These are phyloP conservation scores for Crithidia thermophila DNA, from an alignment of 208 protist genomes.

Conservation along the genomic window DNA sequence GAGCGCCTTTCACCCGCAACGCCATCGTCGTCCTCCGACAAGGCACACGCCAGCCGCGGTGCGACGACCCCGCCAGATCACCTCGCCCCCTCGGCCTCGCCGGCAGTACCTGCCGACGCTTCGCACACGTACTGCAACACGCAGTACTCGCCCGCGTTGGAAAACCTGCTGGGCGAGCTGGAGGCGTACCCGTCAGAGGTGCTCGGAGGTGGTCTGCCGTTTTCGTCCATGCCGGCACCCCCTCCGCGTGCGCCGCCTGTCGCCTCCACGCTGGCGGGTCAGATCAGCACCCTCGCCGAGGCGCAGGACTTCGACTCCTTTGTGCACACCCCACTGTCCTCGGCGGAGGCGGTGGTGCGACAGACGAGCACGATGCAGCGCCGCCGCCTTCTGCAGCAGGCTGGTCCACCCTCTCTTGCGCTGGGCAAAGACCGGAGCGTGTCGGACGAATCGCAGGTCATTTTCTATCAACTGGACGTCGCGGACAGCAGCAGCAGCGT, in stretches of 20 bases:
- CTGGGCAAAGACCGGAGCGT: too few relatives aligned
- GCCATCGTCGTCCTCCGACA: background rate
- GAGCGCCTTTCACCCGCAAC: background rate
- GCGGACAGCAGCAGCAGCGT: too few relatives aligned
- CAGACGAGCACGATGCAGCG: background rate
- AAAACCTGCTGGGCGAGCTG: slow-evolving; percentile 25
- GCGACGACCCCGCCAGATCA: background rate
- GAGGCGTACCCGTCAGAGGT: slow-evolving; percentile 15
- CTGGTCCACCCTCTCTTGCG: too few relatives aligned
- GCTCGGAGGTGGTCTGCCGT: slow-evolving; percentile 3
- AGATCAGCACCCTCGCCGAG: background rate
- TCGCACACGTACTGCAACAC: slow-evolving; percentile 17
- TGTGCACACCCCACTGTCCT: slow-evolving; percentile 98
- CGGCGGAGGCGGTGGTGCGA: slow-evolving; percentile 45
- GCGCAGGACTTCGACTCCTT: slow-evolving; percentile 98
- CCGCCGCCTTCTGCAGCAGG: background rate
- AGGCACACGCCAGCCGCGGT: background rate
- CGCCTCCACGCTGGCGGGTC: background rate
- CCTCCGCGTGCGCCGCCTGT: background rate
- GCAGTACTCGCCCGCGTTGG: slow-evolving; percentile 25
- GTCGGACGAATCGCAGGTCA: slow-evolving; percentile 30
- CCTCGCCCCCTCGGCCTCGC: background rate
- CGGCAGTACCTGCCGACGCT: background rate
- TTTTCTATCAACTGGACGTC: slow-evolving; percentile 30
- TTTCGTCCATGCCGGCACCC: background rate